Evolutionary conservation across 2,329 filamentous ascomycete genomes (phyloP).

Genomic region (Sporothrix mexicana): DNA sequence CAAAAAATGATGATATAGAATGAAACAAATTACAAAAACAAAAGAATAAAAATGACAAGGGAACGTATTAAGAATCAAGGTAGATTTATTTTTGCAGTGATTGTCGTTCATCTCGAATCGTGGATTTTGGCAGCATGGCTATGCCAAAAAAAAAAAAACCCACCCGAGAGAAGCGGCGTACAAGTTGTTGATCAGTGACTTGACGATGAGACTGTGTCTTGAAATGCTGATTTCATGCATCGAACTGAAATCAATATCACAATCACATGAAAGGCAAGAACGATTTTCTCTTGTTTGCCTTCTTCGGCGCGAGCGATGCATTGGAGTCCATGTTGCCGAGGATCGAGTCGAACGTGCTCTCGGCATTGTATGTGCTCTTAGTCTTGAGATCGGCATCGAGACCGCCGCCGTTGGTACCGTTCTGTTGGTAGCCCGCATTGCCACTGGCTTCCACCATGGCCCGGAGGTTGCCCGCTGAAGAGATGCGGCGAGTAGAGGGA

Average conservation of each 20-base stretch:
- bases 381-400: not conserved
- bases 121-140: not conserved
- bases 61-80: too few species aligned
- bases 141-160: too few species aligned
- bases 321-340: constrained; percentile 45
- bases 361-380: constrained; percentile 24
- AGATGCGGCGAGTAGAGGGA: constrained; percentile 36
- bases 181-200: too few species aligned
- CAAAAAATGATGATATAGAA: not conserved
- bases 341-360: constrained; percentile 47
- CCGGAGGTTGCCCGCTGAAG: constrained; percentile 40
- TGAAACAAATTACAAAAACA: not conserved
- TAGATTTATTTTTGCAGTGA: not conserved
- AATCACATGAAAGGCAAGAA: constrained; percentile 38
- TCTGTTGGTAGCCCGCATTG: constrained; percentile 16
- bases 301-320: constrained; percentile 38
- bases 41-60: not conserved
- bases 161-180: not conserved
- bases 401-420: constrained; percentile 6
- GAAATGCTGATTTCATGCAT: too few species aligned
- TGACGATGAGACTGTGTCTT: too few species aligned
- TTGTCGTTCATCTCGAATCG: not conserved
- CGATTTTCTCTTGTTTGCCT: constrained; percentile 43
- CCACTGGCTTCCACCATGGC: constrained; percentile 29
- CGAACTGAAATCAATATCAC: too few species aligned